These are phyloP conservation scores for Suillus lakei DNA, from an alignment of 768 basidiomycete genomes.

Conservation along the genomic window DNA sequence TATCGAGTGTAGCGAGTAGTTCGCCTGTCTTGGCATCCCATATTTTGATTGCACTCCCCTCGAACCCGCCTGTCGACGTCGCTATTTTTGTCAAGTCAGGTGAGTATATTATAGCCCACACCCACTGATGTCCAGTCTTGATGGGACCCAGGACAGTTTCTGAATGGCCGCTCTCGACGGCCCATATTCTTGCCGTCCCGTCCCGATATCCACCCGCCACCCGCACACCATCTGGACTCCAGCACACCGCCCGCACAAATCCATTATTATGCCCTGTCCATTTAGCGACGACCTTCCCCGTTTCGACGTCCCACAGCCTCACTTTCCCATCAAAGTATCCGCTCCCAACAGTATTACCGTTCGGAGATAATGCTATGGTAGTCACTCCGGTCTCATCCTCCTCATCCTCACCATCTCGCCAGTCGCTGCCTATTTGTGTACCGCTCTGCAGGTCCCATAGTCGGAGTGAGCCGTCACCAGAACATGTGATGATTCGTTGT, in stretches of 20 bases:
- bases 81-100: not conserved
- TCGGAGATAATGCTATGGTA: not conserved
- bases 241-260: not conserved
- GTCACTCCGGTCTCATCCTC: not conserved
- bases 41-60: not conserved
- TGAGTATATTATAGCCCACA: not conserved
- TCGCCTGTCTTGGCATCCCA: constrained; percentile 1
- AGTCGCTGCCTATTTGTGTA: not conserved
- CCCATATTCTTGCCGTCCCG: not conserved
- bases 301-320: not conserved
- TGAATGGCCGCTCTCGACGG: not conserved
- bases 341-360: not conserved
- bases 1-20: not conserved
- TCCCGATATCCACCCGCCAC: not conserved
- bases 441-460: not conserved
- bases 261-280: not conserved
- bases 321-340: not conserved
- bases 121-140: not conserved
- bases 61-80: not conserved
- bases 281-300: not conserved
- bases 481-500: not conserved
- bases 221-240: not conserved
- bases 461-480: not conserved
- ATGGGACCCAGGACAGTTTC: not conserved
- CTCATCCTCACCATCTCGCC: not conserved